These are phyloP conservation scores for Noccaea bulbosa DNA, from an alignment of 345 rosid genomes.

Conservation along the genomic window DNA sequence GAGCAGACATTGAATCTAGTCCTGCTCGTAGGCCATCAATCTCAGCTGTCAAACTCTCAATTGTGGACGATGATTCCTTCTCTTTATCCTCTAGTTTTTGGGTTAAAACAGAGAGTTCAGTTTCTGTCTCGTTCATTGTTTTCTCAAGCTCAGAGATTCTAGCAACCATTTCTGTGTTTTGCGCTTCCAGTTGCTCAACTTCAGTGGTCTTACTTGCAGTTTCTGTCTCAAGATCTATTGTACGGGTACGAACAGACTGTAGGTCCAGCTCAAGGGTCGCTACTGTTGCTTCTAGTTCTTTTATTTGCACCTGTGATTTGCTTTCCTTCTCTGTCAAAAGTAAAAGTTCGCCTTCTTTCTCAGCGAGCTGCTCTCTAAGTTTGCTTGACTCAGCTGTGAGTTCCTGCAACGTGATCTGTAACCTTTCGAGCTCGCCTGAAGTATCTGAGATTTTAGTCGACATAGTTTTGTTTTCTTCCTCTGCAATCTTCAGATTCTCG, in stretches of 20 bases:
- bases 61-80: constrained; percentile 55
- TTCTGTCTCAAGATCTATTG: constrained; percentile 53
- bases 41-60: constrained; percentile 60
- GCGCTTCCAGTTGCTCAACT: constrained; percentile 52
- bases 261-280: constrained; percentile 58
- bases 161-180: constrained; percentile 51
- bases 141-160: constrained; percentile 60
- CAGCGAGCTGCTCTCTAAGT: constrained; percentile 51
- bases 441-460: constrained; percentile 55
- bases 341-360: constrained; percentile 57
- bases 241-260: constrained; percentile 47
- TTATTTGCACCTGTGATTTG: constrained; percentile 49
- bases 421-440: constrained; percentile 57
- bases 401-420: constrained; percentile 47
- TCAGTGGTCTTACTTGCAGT: constrained; percentile 53
- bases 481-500: constrained; percentile 51
- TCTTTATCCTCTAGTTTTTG: constrained; percentile 63
- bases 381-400: constrained; percentile 52
- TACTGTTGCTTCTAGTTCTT: constrained; percentile 41
- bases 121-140: constrained; percentile 51
- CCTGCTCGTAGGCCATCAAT: constrained; percentile 49
- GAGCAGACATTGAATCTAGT: constrained; percentile 47
- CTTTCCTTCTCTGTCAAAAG: constrained; percentile 54
- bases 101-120: constrained; percentile 51
- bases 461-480: constrained; percentile 63